Evolutionary conservation across 345 rosid species (phyloP), one percentile per base, ranked within the genome.

Genomic region (Citrus mangshanensis): DNA sequence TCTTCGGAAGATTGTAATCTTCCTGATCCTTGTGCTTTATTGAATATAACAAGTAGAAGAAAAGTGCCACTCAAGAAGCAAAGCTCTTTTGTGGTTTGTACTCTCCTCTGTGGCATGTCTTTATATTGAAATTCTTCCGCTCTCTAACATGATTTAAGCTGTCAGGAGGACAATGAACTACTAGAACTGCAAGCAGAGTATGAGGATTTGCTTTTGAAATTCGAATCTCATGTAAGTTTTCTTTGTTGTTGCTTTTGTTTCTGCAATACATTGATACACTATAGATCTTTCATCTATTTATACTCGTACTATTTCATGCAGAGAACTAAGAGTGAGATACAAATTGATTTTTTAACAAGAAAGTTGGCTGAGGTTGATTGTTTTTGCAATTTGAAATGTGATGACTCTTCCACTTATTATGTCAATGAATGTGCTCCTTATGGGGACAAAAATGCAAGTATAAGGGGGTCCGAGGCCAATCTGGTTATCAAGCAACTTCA

Each of bases 1-100:
- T 62, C 78, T 28, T n/a, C 59, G 9, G 90, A 84, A 83, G 91
- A 79, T 73, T 81, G 86, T 82, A 74, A 74, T 70, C 84, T 92
- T 82, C 99, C 97, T 40, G 82, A 91, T 88, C 93, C 97, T 82
- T 80, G 90, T 82, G 85, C 92, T 70, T 86, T 93, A 81, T 73
- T 90, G 84, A 91, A 89, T 77, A 93, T 93, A 66, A 95, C 98
- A 79, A 92, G 81, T 78, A 90, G 98, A 79, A 92, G 92, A 86
- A 95, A 93, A 89, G 84, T 79, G 66, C 81, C 85, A 62, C 74
- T 81, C 54, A 91, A 72, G 82, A 92, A 84, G 84, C 91, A 84
- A 89, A 83, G 62, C 82, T 81, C 84, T n/a, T 37, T 74, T 66
- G 80, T 73, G 96, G 98, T 95, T 78, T 81, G 96, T 88, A 30